Conservation (phyloP, 2,329 filamentous ascomycete genomes). For the Clonostachys rhizophaga region DNA sequence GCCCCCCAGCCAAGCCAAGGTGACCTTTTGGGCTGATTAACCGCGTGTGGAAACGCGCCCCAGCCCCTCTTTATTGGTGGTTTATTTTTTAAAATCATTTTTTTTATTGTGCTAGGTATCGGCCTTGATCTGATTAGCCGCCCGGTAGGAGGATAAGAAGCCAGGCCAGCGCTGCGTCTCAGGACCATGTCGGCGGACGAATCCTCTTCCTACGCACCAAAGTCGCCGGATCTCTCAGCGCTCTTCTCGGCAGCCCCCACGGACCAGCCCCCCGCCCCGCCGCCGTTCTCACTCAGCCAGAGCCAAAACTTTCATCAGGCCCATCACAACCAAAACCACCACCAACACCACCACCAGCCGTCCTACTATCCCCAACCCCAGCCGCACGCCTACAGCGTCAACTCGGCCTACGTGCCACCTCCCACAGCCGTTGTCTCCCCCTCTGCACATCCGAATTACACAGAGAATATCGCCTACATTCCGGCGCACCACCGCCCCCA, state of each 20-base stretch:
- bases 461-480: constrained; percentile 12
- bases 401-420: background rate
- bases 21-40: no score
- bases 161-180: background rate
- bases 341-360: constrained; percentile 14
- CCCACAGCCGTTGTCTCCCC: background rate
- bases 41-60: no score
- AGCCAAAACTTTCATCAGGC: constrained; percentile 17
- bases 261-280: constrained; percentile 2
- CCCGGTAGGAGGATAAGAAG: background rate
- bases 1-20: no score
- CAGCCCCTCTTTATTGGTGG: no score
- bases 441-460: background rate
- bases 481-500: constrained; percentile 4
- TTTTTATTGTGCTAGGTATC: no score
- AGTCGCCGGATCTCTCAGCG: constrained; percentile 55
- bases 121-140: no score
- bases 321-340: constrained; percentile 15
- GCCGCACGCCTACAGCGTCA: background rate
- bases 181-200: constrained; percentile 42
- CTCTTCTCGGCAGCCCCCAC: constrained; percentile 25
- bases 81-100: no score
- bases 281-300: constrained; percentile 15
- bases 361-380: constrained; percentile 7
- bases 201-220: constrained; percentile 44